These are phyloP conservation scores for Letharia lupina DNA, from an alignment of 495 filamentous ascomycete species.

Conservation along the genomic window DNA sequence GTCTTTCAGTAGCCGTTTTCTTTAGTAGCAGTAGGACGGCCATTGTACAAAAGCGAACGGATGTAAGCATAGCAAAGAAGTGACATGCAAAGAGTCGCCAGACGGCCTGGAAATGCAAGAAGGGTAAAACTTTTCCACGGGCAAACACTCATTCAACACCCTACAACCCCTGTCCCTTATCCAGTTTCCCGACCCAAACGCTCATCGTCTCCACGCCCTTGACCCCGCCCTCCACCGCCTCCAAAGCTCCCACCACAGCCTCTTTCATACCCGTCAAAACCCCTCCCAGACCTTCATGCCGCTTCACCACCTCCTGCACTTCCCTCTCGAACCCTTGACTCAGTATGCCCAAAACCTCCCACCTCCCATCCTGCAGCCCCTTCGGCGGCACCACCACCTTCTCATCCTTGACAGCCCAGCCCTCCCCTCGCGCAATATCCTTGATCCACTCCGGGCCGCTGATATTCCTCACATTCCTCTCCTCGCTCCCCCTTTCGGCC, in stretches of 20 bases:
- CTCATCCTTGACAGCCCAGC: slow-evolving; percentile 8
- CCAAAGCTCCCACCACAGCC: neutral
- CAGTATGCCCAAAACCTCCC: slow-evolving; percentile 4
- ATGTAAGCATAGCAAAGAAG: no score
- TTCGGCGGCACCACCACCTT: neutral
- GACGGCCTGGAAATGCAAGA: no score
- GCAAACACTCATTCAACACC: neutral
- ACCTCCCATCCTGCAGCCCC: slow-evolving; percentile 4
- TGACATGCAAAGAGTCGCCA: no score
- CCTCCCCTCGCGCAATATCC: neutral
- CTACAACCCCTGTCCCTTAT: neutral
- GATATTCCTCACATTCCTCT: slow-evolving; percentile 5
- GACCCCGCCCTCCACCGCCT: neutral
- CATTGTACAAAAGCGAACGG: neutral
- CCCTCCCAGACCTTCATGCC: neutral
- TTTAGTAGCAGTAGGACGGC: neutral
- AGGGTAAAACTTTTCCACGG: neutral
- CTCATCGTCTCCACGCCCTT: slow-evolving; percentile 9
- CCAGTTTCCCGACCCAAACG: slow-evolving; percentile 1
- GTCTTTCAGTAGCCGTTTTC: no score
- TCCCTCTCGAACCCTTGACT: neutral
- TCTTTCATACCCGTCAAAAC: slow-evolving; percentile 5
- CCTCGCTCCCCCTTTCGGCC: neutral
- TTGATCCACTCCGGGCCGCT: neutral
- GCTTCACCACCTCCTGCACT: neutral